These are phyloP conservation scores for Yamadazyma dushanensis DNA, from an alignment of 1,139 yeast genomes.

Conservation along the genomic window DNA sequence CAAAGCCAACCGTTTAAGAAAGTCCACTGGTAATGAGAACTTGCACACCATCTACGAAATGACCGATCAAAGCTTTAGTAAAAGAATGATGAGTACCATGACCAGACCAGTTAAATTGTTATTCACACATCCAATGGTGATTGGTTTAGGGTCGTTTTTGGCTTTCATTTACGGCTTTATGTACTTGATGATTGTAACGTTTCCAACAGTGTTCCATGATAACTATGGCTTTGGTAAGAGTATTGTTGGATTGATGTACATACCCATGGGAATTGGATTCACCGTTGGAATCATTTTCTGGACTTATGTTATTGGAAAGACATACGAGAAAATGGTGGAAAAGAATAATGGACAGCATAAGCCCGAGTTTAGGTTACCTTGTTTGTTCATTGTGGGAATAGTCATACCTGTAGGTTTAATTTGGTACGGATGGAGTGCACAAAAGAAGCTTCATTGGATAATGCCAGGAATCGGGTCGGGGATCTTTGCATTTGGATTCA, in stretches of 20 bases:
- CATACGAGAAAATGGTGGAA: constrained; percentile 28
- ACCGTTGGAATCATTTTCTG: constrained; percentile 40
- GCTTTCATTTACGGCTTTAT: constrained; percentile 49
- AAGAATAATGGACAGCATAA: constrained; percentile 38
- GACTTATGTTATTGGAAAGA: constrained; percentile 34
- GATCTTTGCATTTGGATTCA: constrained; percentile 45
- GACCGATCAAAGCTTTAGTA: constrained; percentile 33
- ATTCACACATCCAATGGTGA: constrained; percentile 46
- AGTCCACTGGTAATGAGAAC: constrained; percentile 36
- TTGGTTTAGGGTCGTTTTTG: constrained; percentile 47
- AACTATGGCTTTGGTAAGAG: constrained; percentile 38
- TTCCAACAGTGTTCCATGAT: constrained; percentile 36
- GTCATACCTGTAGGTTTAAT: constrained; percentile 42
- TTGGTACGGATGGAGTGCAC: constrained; percentile 51
- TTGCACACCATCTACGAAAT: constrained; percentile 47
- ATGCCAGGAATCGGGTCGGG: constrained; percentile 48
- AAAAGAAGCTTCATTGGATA: constrained; percentile 43
- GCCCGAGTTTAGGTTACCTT: constrained; percentile 47
- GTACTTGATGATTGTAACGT: constrained; percentile 48
- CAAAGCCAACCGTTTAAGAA: constrained; percentile 33
- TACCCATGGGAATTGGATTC: constrained; percentile 49
- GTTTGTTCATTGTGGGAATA: constrained; percentile 36
- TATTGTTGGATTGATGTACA: constrained; percentile 42
- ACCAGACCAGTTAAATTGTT: constrained; percentile 40
- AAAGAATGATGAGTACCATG: constrained; percentile 35